Evolutionary conservation across 768 basidiomycete genomes (phyloP), one percentile per base, ranked within the genome.

Genomic region (Phaffia australis): DNA sequence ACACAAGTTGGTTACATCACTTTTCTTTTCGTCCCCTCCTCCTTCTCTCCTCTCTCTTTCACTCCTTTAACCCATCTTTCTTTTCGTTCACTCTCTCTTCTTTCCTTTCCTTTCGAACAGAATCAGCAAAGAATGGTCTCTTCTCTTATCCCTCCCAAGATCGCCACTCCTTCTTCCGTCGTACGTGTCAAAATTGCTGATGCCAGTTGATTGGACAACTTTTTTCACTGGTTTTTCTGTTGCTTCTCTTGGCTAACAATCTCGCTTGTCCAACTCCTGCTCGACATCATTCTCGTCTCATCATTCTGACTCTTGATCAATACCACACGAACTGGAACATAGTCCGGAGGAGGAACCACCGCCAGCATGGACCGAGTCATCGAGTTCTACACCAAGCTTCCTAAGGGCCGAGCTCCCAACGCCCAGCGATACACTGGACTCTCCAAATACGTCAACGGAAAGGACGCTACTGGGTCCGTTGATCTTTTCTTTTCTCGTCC

Each of bases 101-200:
- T 5, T 42, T 42, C 11, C 35, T 11, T 42, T 42, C 35, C 35
- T 42, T 11, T 42, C 11, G 35, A 42, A 42, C 35, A 42, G 35
- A 42, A 42, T n/a, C 57, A 5, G 18, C 14, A 46, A 42, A 32
- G 32, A n/a, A 61, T 51, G 49, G 60, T 61, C 46, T 61, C 60
- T 16, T 50, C 60, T 19, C 60, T 61, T 51, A 61, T 61, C 60
- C 60, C 60, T 32, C 60, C 60, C 60, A 61, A 61, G 60, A 61
- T 61, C 15, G 60, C 60, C 4, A 29, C 30, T 29, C 60, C 60
- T 30, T 11, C 21, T 9, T 50, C 52, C 49, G 60, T 61, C 2
- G 60, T 61, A 51, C 47, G 60, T 42, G 35, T 61, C 19, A 29
- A 27, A 49, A 50, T 29, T 3, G 32, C 29, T 6, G 2, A 18